These are phyloP conservation scores for Wickerhamomyces rabaulensis DNA, from an alignment of 805 yeast genomes.

Conservation along the genomic window DNA sequence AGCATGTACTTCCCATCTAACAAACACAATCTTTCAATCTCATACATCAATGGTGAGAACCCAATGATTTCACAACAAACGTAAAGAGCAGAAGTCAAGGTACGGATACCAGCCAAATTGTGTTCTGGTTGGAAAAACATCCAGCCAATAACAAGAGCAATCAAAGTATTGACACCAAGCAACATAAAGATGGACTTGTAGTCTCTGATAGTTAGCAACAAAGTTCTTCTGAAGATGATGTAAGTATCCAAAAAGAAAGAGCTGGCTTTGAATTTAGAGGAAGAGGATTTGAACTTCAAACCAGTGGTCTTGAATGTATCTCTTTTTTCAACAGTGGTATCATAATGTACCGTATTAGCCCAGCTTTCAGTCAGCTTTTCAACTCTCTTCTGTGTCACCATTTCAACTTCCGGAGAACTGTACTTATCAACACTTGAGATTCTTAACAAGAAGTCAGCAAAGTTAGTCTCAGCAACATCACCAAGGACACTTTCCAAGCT, in stretches of 20 bases:
- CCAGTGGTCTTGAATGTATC: conserved; percentile 8
- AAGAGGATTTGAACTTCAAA: conserved; percentile 12
- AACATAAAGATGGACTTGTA: conserved; percentile 41
- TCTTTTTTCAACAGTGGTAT: not conserved
- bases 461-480: conserved; percentile 36
- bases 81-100: conserved; percentile 49
- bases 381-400: conserved; percentile 28
- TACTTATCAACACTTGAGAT: conserved; percentile 50
- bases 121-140: conserved; percentile 61
- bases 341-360: conserved; percentile 5
- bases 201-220: conserved; percentile 45
- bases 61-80: conserved; percentile 49
- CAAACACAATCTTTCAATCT: conserved; percentile 51
- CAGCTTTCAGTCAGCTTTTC: conserved; percentile 8
- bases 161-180: conserved; percentile 36
- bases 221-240: conserved; percentile 40
- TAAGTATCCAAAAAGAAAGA: conserved; percentile 37
- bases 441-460: conserved; percentile 58
- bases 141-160: conserved; percentile 72
- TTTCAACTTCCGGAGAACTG: conserved; percentile 14
- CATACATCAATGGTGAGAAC: conserved; percentile 51
- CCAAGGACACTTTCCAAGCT: conserved; percentile 36
- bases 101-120: conserved; percentile 58
- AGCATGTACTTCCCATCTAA: conserved; percentile 51
- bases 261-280: conserved; percentile 23